Evolutionary conservation across 2,329 filamentous ascomycete species (phyloP).

Genomic region (Ambrosiella xylebori): DNA sequence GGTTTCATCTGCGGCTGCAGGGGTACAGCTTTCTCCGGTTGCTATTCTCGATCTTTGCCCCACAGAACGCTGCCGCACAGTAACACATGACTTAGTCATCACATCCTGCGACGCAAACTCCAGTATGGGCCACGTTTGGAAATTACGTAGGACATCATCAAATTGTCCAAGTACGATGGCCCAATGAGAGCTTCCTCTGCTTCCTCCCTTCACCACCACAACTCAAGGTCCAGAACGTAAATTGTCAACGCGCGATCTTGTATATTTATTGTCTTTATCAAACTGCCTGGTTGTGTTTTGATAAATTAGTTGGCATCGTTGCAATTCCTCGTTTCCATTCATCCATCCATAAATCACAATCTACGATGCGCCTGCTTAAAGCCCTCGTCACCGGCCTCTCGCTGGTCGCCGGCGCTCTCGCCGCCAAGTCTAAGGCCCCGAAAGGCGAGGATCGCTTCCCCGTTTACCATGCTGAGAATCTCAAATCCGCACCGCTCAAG

Average conservation of each 20-base stretch:
- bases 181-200: conserved; percentile 1
- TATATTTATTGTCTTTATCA: no score
- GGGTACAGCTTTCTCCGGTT: background rate
- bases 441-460: conserved; percentile 44
- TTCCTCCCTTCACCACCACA: background rate
- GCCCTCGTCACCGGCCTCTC: conserved; percentile 46
- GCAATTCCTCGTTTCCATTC: background rate
- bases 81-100: conserved; percentile 8
- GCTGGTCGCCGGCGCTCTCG: conserved; percentile 40
- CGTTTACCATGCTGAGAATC: conserved; percentile 51
- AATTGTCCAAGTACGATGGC: conserved; percentile 4
- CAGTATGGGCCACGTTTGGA: conserved; percentile 14
- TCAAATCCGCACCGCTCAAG: conserved; percentile 50
- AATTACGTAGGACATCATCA: conserved; percentile 11
- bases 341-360: background rate
- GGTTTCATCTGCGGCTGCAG: background rate
- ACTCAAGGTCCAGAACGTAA: background rate
- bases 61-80: background rate
- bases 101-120: conserved; percentile 5
- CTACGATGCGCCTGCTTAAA: conserved; percentile 49
- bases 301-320: background rate
- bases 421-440: conserved; percentile 42
- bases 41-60: background rate
- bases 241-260: background rate
- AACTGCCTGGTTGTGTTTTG: no score